Conservation (phyloP, 441 rosid genomes). For the Corymbia citriodora region DNA sequence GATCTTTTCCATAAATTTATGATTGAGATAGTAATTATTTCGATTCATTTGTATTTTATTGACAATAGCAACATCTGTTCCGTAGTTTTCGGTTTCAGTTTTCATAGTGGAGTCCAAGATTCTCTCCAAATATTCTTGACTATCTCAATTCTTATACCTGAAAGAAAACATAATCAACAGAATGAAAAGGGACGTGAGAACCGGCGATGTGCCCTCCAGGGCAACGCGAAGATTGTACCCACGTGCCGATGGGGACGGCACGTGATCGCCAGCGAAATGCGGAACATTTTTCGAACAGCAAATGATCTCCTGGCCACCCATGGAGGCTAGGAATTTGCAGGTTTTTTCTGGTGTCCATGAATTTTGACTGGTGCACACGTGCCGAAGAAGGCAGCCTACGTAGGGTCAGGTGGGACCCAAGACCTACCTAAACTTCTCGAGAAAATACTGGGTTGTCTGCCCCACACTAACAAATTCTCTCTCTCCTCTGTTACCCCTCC, state of each 20-base stretch:
- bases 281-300: background rate
- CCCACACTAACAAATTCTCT: too few relatives aligned
- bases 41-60: too few relatives aligned
- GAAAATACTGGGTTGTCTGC: too few relatives aligned
- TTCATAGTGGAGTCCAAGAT: background rate
- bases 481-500: too few relatives aligned
- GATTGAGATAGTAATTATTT: too few relatives aligned
- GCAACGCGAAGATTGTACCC: background rate
- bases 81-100: background rate
- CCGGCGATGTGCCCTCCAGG: background rate
- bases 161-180: background rate
- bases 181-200: background rate
- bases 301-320: background rate
- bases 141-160: rapidly evolving
- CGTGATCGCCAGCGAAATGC: background rate
- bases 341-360: too few relatives aligned
- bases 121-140: background rate
- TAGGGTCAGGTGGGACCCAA: background rate
- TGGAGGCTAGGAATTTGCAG: background rate
- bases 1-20: too few relatives aligned
- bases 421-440: background rate
- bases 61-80: background rate
- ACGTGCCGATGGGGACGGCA: background rate
- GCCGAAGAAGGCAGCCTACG: background rate
- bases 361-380: background rate